Conservation (phyloP, 2,329 filamentous ascomycete species). For the Penicillium sp. region DNA sequence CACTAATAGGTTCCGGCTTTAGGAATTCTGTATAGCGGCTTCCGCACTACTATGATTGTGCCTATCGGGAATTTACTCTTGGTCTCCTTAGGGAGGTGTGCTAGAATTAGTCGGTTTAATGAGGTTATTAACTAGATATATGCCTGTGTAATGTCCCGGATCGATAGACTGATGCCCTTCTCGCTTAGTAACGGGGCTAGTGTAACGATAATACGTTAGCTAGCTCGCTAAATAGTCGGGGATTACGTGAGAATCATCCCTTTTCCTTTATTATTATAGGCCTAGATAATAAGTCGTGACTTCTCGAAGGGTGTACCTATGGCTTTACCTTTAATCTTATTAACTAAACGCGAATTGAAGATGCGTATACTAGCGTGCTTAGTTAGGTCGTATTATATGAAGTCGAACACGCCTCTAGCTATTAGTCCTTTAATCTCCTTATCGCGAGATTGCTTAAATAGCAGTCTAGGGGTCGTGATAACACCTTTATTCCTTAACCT, state of each 20-base stretch:
- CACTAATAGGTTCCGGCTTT: conserved; percentile 1
- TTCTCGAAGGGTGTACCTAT: neutral
- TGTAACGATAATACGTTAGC: neutral
- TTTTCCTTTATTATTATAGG: neutral
- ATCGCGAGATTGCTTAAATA: neutral
- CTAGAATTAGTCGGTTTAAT: conserved; percentile 3
- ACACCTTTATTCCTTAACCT: neutral
- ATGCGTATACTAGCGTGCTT: neutral
- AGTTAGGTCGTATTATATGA: neutral
- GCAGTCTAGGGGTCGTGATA: neutral
- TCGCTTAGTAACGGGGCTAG: neutral
- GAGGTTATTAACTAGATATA: neutral
- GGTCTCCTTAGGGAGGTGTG: neutral
- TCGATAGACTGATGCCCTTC: neutral
- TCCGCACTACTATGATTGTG: conserved; percentile 3
- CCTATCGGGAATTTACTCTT: neutral
- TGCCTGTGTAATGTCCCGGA: neutral
- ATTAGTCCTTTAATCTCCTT: neutral
- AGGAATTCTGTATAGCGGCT: conserved; percentile 1
- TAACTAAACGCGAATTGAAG: neutral
- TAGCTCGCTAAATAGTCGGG: neutral
- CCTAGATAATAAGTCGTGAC: neutral
- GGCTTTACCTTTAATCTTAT: neutral
- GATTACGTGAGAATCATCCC: neutral
- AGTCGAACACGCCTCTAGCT: neutral